A percentile compares a stretch with the other conserved stretches of the same genome.
Evolutionary conservation across 345 rosid genomes (phyloP).

Genomic region (Barbarea vulgaris): DNA sequence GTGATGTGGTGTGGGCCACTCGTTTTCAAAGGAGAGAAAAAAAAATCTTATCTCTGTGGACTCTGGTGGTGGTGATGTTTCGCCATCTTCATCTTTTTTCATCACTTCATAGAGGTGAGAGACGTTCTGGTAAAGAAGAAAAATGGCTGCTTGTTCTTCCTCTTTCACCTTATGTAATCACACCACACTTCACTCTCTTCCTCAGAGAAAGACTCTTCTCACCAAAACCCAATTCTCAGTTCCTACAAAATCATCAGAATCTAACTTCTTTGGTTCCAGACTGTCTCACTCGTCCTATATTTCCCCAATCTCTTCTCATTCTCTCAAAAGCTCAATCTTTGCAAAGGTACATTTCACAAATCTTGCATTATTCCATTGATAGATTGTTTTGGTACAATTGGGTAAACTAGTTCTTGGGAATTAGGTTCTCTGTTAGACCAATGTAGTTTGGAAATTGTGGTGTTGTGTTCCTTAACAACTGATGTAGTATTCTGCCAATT

Average conservation of each 20-base stretch:
- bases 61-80: constrained; percentile 19
- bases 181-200: constrained; percentile 30
- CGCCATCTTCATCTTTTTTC: constrained; percentile 27
- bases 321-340: constrained; percentile 47
- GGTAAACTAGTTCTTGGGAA: neutral
- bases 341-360: constrained; percentile 79
- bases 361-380: neutral
- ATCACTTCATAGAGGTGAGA: neutral
- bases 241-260: constrained; percentile 51
- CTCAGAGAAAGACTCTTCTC: constrained; percentile 20
- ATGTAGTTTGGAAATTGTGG: too few species aligned
- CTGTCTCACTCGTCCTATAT: constrained; percentile 50
- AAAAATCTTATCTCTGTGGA: constrained; percentile 15
- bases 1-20: constrained; percentile 10
- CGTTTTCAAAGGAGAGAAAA: neutral
- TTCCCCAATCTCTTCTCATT: constrained; percentile 45
- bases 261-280: constrained; percentile 67
- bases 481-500: neutral
- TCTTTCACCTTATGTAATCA: constrained; percentile 23
- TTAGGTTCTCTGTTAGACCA: constrained; percentile 1
- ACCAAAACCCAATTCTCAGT: constrained; percentile 24
- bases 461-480: neutral
- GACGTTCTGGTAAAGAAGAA: constrained; percentile 1
- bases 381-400: neutral
- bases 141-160: constrained; percentile 39